Conservation (phyloP, 495 filamentous ascomycete genomes). For the Lentithecium fluviatile region DNA sequence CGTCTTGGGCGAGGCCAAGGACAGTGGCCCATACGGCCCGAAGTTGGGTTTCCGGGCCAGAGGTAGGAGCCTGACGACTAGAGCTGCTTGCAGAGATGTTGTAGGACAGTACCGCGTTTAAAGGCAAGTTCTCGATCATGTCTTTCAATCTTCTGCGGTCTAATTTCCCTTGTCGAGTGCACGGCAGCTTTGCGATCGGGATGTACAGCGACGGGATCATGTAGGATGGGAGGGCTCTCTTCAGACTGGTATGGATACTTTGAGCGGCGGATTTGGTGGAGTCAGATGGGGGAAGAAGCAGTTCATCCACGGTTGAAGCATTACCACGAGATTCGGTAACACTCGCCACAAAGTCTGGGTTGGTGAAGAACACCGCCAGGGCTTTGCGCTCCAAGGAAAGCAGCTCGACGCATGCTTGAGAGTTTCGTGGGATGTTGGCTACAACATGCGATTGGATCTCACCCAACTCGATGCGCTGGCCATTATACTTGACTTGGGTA, state of each 20-base stretch:
- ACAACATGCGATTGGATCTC: constrained; percentile 40
- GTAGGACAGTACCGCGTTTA: background rate
- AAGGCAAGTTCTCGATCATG: constrained; percentile 6
- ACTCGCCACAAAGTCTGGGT: background rate
- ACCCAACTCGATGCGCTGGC: constrained; percentile 49
- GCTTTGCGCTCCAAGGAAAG: constrained; percentile 12
- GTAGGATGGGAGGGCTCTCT: constrained; percentile 20
- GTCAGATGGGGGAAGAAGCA: too few relatives aligned
- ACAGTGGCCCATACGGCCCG: background rate
- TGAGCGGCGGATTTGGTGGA: constrained; percentile 1
- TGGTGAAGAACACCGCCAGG: constrained; percentile 16
- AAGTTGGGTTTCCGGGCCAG: background rate
- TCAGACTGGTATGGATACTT: constrained; percentile 10
- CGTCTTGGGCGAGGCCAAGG: background rate
- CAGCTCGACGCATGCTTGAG: background rate
- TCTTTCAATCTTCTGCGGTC: constrained; percentile 1
- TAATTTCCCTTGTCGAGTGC: constrained; percentile 24
- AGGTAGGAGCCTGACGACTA: background rate
- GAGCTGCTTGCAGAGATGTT: constrained; percentile 42
- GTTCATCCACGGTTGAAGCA: background rate
- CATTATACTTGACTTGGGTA: constrained; percentile 51
- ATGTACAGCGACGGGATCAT: constrained; percentile 32
- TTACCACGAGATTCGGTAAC: background rate
- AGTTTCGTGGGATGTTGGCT: constrained; percentile 4
- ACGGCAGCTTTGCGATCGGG: constrained; percentile 19